Evolutionary conservation across 2,329 filamentous ascomycete species (phyloP).

Genomic region (Colletotrichum chlorophyti): DNA sequence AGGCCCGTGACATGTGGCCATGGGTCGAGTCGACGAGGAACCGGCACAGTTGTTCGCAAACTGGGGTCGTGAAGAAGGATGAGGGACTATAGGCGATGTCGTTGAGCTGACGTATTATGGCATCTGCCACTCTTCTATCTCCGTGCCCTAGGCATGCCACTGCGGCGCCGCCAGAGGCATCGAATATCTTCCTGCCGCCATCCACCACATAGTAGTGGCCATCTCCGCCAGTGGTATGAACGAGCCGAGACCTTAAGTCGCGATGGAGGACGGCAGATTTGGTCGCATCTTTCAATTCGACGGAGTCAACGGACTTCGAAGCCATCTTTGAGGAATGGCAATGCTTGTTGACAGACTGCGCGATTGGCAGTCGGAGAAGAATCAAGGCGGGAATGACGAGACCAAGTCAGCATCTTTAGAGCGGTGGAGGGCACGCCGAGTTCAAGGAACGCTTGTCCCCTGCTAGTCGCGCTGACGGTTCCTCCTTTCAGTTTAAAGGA

Average conservation of each 20-base stretch:
- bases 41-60: constrained; percentile 47
- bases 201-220: constrained; percentile 42
- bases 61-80: constrained; percentile 47
- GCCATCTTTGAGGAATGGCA: neutral
- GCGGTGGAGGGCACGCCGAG: too few species aligned
- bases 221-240: constrained; percentile 36
- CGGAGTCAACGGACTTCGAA: constrained; percentile 1
- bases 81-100: constrained; percentile 44
- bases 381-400: too few species aligned
- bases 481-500: too few species aligned
- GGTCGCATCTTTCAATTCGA: neutral
- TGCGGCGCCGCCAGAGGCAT: constrained; percentile 43
- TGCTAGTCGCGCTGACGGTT: too few species aligned
- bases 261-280: constrained; percentile 22
- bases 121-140: constrained; percentile 35
- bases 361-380: too few species aligned
- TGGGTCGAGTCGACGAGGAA: constrained; percentile 43
- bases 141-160: constrained; percentile 41
- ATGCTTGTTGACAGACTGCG: too few species aligned
- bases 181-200: constrained; percentile 41
- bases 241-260: constrained; percentile 16
- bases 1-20: constrained; percentile 45
- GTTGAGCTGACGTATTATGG: constrained; percentile 36
- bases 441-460: too few species aligned
- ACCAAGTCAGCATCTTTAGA: too few species aligned